Evolutionary conservation across 2,329 filamentous ascomycete genomes (phyloP).

Genomic region (Neopestalotiopsis sp.): DNA sequence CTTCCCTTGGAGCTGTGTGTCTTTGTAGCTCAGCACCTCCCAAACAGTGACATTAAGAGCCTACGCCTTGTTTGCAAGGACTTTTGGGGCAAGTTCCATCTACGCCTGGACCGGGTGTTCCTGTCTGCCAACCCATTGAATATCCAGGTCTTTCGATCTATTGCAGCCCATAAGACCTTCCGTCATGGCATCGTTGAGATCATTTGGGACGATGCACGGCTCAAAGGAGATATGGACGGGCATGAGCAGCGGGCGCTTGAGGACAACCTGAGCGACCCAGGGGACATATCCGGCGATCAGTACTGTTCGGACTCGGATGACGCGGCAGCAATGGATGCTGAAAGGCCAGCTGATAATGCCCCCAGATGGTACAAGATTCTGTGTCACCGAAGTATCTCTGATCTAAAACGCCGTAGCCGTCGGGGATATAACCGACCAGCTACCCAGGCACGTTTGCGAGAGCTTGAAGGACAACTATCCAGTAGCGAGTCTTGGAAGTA

Average conservation of each 20-base stretch:
- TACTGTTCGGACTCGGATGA: too few species aligned
- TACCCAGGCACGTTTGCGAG: not conserved
- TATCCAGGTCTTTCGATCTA: not conserved
- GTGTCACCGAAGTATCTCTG: not conserved
- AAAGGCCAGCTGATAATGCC: not conserved
- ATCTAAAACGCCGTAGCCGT: not conserved
- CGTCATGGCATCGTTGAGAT: constrained; percentile 5
- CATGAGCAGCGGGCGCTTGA: not conserved
- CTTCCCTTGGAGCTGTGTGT: not conserved
- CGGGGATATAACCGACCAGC: too few species aligned
- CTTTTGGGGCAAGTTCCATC: not conserved
- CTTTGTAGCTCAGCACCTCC: not conserved
- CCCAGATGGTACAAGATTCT: not conserved
- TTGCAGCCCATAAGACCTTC: not conserved
- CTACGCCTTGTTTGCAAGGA: not conserved
- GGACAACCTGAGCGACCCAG: not conserved
- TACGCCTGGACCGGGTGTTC: not conserved
- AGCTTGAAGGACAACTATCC: not conserved
- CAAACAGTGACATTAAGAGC: not conserved
- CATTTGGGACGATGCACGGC: not conserved
- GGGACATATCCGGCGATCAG: not conserved
- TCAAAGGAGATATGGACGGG: not conserved
- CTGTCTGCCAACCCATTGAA: not conserved
- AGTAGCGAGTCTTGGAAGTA: not conserved
- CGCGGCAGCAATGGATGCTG: too few species aligned